These are phyloP conservation scores for Pleurotus cornucopiae DNA, from an alignment of 768 basidiomycete species.

Conservation along the genomic window DNA sequence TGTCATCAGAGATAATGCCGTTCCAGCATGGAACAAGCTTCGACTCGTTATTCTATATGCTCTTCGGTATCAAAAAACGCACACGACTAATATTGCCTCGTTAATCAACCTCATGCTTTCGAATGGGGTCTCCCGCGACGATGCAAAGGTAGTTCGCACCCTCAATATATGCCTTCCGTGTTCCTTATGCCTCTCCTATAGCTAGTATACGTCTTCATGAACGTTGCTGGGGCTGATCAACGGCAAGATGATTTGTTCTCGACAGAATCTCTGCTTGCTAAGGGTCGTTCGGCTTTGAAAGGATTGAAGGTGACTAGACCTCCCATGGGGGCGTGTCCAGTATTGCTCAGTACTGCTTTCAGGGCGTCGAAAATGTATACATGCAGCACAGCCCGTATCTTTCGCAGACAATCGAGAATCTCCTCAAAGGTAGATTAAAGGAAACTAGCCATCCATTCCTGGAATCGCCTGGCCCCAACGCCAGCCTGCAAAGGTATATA, in stretches of 20 bases:
- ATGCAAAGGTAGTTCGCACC: conserved; percentile 52
- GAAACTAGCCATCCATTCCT: conserved; percentile 91
- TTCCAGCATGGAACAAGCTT: conserved; percentile 81
- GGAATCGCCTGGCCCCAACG: conserved; percentile 58
- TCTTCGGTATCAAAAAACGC: conserved; percentile 88
- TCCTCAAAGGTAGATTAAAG: conserved; percentile 81
- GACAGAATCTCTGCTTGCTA: conserved; percentile 89
- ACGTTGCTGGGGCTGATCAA: conserved; percentile 92
- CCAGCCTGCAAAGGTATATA: conserved; percentile 65
- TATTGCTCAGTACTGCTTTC: neutral
- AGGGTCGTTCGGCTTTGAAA: conserved; percentile 92
- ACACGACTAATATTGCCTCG: conserved; percentile 75
- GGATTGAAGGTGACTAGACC: conserved; percentile 72
- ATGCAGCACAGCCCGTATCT: conserved; percentile 96
- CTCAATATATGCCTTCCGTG: conserved; percentile 7
- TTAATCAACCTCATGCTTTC: conserved; percentile 70
- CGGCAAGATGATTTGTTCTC: conserved; percentile 97
- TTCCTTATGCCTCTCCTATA: conserved; percentile 25
- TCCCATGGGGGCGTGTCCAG: too few species aligned
- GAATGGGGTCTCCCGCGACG: conserved; percentile 74
- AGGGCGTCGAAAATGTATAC: conserved; percentile 99
- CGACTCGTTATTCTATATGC: conserved; percentile 90
- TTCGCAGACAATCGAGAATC: conserved; percentile 84
- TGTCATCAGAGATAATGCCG: conserved; percentile 59
- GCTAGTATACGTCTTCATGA: conserved; percentile 91